Base-by-base conservation (phyloP, 108 stramenopile species). In the Cafeteria roenbergensis region DNA sequence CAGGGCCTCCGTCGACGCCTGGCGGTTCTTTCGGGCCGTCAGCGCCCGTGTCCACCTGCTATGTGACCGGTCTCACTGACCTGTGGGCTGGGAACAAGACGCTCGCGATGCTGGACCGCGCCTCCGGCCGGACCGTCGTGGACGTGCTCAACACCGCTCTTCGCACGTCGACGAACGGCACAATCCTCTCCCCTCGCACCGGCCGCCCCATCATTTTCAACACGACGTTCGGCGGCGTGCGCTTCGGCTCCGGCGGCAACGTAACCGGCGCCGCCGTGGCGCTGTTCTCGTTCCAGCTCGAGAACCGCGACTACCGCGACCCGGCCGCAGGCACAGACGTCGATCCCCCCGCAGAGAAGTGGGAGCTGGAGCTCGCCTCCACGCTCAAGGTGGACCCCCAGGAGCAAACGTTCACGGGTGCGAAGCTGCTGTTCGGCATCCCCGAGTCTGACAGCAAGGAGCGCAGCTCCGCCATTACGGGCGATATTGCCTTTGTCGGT, bases 401-500 rank as follows among this genome's bases (percentile, higher is more conserved):
- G 1, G n/a, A 9, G 1, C 24, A 53, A 2, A 22, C 20, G 21
- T 24, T 3, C n/a, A 8, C 24, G 24, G 2, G 34, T 64, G 68
- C 26, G 66, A 57, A 22, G 51, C 71, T 24, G 65, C 66, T 1
- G 70, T 57, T 0, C 12, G 24, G 22, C 51, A 57, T n/a, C 66
- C 66, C 2, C 55, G 71, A 0, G 30, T 4, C 8, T 70, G 52
- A 3, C 17, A 24, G 24, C 52, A 24, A 66, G 35, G 72, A 73
- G 69, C 67, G 71, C 60, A 66, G 72, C 20, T n/a, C 26, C 27
- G 70, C 70, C 24, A 71, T 73, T 33, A 37, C 54, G 28, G 72
- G 69, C 8, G 74, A 74, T 62, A 35, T 74, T 31, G 29, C 62
- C 25, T 68, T 74, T 60, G 69, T 74, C 38, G 32, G 36, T 27